Base-by-base conservation (phyloP, 169 alveolate species). In the Cryptosporidium meleagridis region DNA sequence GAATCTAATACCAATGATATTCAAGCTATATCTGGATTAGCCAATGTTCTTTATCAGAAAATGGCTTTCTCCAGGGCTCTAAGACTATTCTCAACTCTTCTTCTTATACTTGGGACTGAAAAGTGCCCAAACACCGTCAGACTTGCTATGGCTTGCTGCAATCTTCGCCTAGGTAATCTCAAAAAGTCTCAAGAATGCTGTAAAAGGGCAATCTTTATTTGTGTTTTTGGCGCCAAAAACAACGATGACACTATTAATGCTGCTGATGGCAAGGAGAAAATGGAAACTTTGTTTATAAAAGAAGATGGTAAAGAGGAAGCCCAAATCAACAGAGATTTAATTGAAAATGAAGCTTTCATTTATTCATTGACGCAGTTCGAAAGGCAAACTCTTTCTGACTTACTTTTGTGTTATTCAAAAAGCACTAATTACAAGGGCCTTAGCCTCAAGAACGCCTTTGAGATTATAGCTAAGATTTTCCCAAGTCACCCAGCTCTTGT, bases 101-200 rank as follows among this genome's bases (percentile, higher is more conserved):
- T 80, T 14, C 35, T 80, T 10, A 26, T 59, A 8, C 62, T 80
- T n/a, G 89, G 89, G 14, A 16, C 80, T 12, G 51, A 65, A 5
- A 62, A 65, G 18, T 80, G 89, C 33, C 89, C 89, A 37, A 80
- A 80, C 41, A 62, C 59, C 3, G 70, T 62, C 35, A 61, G 89
- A 9, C 73, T 80, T 41, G 89, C 61, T 1, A 80, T 80, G 75
- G 89, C 89, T 29, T 80, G 75, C 37, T 80, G 89, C 37, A 41
- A 80, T 26, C 55, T 80, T 41, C 69, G 37, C 31, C 31, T 80
- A 14, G 75, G 75, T 5, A 37, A 67, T 2, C 29, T 48, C 3
- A 59, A 59, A 21, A 80, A 35, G 62, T 23, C 89, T 16, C 72
- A 31, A 18, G 89, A 80, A n/a, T 80, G 89, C 35, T 80, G 89